A percentile compares a stretch with the other conserved stretches of the same genome.
phyloP scores from a whole-genome alignment of 2,329 filamentous ascomycete species.

The Huntiella savannae region DNA sequence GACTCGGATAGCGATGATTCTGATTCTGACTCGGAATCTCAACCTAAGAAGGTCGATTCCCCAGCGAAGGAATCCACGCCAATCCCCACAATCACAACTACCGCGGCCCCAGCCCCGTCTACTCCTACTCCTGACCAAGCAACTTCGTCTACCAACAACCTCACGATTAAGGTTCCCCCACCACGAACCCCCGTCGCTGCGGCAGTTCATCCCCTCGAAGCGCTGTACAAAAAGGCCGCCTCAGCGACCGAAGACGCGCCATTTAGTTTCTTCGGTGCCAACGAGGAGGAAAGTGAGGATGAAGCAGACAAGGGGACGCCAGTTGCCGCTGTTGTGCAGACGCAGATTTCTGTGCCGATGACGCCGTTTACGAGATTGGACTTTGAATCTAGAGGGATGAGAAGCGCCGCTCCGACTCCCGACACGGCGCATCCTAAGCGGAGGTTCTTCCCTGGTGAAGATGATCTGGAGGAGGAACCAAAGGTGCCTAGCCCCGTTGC shows the following conservation, averaged over 20 bases:
- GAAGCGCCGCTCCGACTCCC: slow-evolving; percentile 84
- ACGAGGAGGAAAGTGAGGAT: slow-evolving; percentile 27
- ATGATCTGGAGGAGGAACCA: slow-evolving; percentile 25
- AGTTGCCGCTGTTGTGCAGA: neutral
- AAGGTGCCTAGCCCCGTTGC: slow-evolving; percentile 15
- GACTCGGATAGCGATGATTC: neutral
- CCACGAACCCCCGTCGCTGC: slow-evolving; percentile 27
- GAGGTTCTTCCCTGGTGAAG: slow-evolving; percentile 33
- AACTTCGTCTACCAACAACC: slow-evolving; percentile 30
- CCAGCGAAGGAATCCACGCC: neutral
- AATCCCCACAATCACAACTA: neutral
- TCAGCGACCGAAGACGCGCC: slow-evolving; percentile 21
- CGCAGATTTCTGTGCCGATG: slow-evolving; percentile 35
- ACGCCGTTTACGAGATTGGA: slow-evolving; percentile 74
- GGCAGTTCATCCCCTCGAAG: slow-evolving; percentile 69
- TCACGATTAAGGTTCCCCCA: slow-evolving; percentile 36
- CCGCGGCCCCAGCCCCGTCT: slow-evolving; percentile 6
- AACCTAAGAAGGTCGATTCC: slow-evolving; percentile 12
- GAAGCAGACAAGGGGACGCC: slow-evolving; percentile 15
- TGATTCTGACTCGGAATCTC: slow-evolving; percentile 12
- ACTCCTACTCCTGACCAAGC: slow-evolving; percentile 19
- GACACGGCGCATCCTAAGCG: slow-evolving; percentile 68
- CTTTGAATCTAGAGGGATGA: slow-evolving; percentile 50
- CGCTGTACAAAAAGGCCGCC: slow-evolving; percentile 59
- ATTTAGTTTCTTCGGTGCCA: slow-evolving; percentile 61